Evolutionary conservation across 441 rosid species (phyloP), one percentile per base, ranked within the genome.

Genomic region (Euphorbia schlechtendalii): DNA sequence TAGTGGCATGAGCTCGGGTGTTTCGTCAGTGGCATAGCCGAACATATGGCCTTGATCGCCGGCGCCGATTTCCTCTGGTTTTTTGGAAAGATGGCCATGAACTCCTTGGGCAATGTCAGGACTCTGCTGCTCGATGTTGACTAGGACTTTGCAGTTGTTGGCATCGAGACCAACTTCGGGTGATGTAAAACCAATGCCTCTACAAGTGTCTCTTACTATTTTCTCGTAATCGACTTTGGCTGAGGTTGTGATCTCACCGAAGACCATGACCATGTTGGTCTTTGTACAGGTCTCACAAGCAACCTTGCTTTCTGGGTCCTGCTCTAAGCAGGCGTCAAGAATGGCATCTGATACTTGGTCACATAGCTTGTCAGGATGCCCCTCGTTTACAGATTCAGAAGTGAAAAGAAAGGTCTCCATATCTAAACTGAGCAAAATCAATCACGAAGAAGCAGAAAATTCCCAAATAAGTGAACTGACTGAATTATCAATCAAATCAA

Each of bases 1-100:
- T 63, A 88, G 74, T 0, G 91, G 95, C 95, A 88, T 85, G 3
- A 85, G 71, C 78, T 88, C 91, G 11, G 89, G 84, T 6, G 95
- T 87, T 68, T 87, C 91, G 66, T 87, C 91, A 0, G 95, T 81
- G 13, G 90, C 95, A 67, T 87, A 87, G 4, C 93, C 90, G 21
- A 87, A 86, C 89, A 86, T 86, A 62, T 87, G 93, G 3, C 90
- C 94, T 58, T 87, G 94, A 67, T 87, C 95, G 69, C 95, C 95
- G 60, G 95, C 95, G 28, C 95, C 95, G 32, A 87, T 87, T 25
- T 87, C 91, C 71, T 88, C 91, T n/a, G 95, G 89, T 65, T 81
- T 86, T 68, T 88, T 88, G 66, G 83, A 75, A 34, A 88, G 81
- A 66, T 84, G 95, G 0, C 95, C 95, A 41, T 88, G 95, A 68